A percentile compares a stretch with the other conserved stretches of the same genome.
phyloP scores from a whole-genome alignment of 768 basidiomycete genomes.

The Polyporus arcularius region DNA sequence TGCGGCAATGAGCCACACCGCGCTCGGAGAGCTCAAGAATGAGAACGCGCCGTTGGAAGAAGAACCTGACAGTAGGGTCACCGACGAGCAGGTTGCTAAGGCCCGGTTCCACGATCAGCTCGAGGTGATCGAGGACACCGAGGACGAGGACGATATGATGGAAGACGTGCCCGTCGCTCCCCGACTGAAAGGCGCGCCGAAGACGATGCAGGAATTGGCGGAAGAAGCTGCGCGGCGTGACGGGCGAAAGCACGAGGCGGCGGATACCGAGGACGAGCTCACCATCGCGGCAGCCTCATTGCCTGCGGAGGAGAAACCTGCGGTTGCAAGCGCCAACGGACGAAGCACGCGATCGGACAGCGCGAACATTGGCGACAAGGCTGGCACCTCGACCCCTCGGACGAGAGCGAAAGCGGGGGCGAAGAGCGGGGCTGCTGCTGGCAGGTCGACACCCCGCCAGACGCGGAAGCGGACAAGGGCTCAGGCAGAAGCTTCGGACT shows the following conservation, averaged over 20 bases:
- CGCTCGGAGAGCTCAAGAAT: conserved; percentile 12
- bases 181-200: conserved; percentile 38
- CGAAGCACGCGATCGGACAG: background rate
- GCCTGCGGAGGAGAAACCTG: conserved; percentile 8
- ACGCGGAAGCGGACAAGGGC: conserved; percentile 23
- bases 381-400: conserved; percentile 10
- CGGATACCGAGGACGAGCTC: conserved; percentile 5
- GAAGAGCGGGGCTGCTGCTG: background rate
- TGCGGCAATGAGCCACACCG: conserved; percentile 10
- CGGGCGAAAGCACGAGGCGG: background rate
- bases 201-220: conserved; percentile 68
- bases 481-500: conserved; percentile 8
- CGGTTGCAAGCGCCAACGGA: conserved; percentile 18
- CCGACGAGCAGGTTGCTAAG: conserved; percentile 26
- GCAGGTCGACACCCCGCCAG: conserved; percentile 13
- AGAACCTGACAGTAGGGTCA: background rate
- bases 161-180: conserved; percentile 10
- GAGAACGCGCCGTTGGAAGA: background rate
- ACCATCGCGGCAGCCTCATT: background rate
- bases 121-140: conserved; percentile 26
- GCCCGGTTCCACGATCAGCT: background rate
- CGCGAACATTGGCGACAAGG: conserved; percentile 10
- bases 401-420: background rate
- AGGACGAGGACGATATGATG: conserved; percentile 31
- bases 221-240: conserved; percentile 37